Evolutionary conservation across 2,329 filamentous ascomycete genomes (phyloP), one percentile per base, ranked within the genome.

Genomic region (Fusarium avenaceum): DNA sequence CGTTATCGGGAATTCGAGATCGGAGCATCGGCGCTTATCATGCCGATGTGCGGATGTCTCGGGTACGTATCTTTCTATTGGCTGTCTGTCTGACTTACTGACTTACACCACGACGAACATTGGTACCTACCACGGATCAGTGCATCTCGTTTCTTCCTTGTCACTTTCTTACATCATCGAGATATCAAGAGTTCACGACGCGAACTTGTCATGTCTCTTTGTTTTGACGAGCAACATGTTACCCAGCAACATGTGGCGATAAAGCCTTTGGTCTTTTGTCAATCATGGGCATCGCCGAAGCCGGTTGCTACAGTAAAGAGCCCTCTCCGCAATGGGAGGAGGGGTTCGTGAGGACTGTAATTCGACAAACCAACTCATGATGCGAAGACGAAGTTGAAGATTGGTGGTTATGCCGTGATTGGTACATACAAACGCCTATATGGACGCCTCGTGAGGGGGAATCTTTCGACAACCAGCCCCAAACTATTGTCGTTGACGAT

Each of bases 1-100:
- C 67, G 66, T 67, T 69, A 67, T 69, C 66, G 39, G 17, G 6
- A 28, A 45, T 45, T 53, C 19, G 30, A 57, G 51, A 30, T 69
- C 67, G 67, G 67, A 60, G 15, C 8, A 45, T 70, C 66, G 67
- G 67, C 57, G 47, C 7, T 70, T 52, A 42, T 26, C 15, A 43
- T 35, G 57, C 67, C 67, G 67, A 69, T 28, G 14, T 8, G 24
- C 6, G 11, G 35, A 38, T 38, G 17, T n/a, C 44, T 30, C 13
- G n/a, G 20, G 6, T 20, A 42, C 6, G 20, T 59, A 39, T 28
- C 46, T 28, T 7, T 22, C 24, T 15, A 4, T 44, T 35, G 33
- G 14, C 17, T n/a, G 7, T n/a, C 17, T 15, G 13, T n/a, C 17
- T 15, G 13, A 15, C 3, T 8, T 26, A 24, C 28, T 30, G 11